Evolutionary conservation across 1,139 yeast species (phyloP).

Genomic region (Trichomonascaceae sp.): DNA sequence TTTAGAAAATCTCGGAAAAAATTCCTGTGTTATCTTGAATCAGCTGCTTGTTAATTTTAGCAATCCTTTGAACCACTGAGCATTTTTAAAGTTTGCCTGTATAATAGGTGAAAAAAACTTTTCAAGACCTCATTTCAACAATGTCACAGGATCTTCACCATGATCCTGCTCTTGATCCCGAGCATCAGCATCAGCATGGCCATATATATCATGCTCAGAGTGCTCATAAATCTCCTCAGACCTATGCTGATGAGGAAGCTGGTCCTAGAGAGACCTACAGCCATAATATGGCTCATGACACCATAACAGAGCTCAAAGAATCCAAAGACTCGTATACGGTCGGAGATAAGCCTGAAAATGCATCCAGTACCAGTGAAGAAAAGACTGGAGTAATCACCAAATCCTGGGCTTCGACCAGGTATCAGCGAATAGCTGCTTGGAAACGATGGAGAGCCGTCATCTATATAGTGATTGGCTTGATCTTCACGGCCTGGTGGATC

Average conservation of each 20-base stretch:
- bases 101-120: background rate
- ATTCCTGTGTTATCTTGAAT: background rate
- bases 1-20: background rate
- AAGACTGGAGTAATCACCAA: background rate
- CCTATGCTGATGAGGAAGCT: slow-evolving; percentile 24
- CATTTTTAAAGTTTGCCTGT: background rate
- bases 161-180: slow-evolving; percentile 29
- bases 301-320: slow-evolving; percentile 15
- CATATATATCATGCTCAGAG: slow-evolving; percentile 24
- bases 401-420: slow-evolving; percentile 8
- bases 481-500: slow-evolving; percentile 66
- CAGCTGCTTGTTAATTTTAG: no score
- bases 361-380: slow-evolving; percentile 6
- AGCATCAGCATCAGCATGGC: slow-evolving; percentile 27
- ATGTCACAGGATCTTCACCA: slow-evolving; percentile 6
- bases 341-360: slow-evolving; percentile 15
- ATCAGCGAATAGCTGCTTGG: background rate
- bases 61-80: background rate
- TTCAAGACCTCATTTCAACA: background rate
- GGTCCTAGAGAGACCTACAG: slow-evolving; percentile 19
- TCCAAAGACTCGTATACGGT: slow-evolving; percentile 5
- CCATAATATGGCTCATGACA: slow-evolving; percentile 10
- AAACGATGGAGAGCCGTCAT: slow-evolving; percentile 23
- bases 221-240: slow-evolving; percentile 23
- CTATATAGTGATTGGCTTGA: slow-evolving; percentile 31